Evolutionary conservation across 83 land plant genomes (phyloP).

Genomic region (Thuja plicata): DNA sequence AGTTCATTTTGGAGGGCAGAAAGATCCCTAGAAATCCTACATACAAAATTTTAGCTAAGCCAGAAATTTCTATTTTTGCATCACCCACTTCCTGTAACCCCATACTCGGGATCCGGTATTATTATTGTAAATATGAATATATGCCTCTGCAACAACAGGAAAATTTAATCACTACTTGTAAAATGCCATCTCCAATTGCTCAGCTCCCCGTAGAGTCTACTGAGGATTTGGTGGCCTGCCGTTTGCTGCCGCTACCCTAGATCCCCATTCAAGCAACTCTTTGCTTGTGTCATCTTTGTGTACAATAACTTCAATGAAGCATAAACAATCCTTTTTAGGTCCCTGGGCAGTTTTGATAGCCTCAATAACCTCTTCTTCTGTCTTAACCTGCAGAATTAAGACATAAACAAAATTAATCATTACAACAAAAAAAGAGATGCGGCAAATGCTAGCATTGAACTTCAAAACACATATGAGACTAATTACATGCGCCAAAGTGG

Average conservation of each 20-base stretch:
- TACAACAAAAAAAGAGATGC: not conserved
- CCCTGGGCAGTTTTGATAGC: constrained; percentile 56
- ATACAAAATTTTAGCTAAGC: not conserved
- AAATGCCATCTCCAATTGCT: not conserved
- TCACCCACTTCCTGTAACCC: not conserved
- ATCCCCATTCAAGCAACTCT: constrained; percentile 88
- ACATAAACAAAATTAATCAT: not conserved
- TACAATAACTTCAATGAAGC: constrained; percentile 70
- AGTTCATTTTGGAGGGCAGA: not conserved
- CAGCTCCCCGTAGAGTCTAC: constrained; percentile 13
- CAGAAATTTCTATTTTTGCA: not conserved
- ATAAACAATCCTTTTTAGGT: constrained; percentile 52
- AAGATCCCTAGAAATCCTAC: not conserved
- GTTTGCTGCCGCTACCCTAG: constrained; percentile 71
- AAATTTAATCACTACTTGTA: not conserved
- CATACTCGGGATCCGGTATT: too few relatives aligned
- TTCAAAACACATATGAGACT: not conserved
- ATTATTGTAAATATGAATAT: not conserved
- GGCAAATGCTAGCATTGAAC: not conserved
- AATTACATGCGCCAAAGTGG: not conserved
- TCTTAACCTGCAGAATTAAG: constrained; percentile 41
- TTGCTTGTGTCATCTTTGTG: constrained; percentile 90
- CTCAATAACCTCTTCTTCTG: constrained; percentile 61
- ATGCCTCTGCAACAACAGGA: not conserved
- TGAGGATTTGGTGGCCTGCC: constrained; percentile 78